Evolutionary conservation across 768 basidiomycete genomes (phyloP).

Genomic region (Obba rivulosa): DNA sequence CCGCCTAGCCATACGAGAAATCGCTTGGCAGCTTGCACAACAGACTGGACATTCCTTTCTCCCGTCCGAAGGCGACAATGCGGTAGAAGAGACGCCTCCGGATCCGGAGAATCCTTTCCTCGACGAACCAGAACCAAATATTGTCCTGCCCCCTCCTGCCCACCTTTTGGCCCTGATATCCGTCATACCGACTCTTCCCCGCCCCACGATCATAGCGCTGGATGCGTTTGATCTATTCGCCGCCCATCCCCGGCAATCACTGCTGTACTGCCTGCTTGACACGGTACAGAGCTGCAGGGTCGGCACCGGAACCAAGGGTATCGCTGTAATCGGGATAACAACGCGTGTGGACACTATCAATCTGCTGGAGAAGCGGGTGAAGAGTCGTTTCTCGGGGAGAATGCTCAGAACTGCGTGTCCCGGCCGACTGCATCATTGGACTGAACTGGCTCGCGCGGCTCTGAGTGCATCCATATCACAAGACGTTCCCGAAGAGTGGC

Average conservation of each 20-base stretch:
- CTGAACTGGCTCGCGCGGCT: conserved; percentile 40
- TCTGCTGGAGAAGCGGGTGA: conserved; percentile 91
- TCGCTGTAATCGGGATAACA: conserved; percentile 85
- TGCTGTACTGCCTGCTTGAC: conserved; percentile 94
- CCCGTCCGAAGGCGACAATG: conserved; percentile 31
- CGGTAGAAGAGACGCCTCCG: conserved; percentile 26
- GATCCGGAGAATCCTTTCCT: conserved; percentile 7
- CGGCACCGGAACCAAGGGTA: conserved; percentile 51
- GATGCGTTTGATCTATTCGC: conserved; percentile 95
- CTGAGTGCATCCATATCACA: conserved; percentile 31
- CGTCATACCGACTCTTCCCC: conserved; percentile 69
- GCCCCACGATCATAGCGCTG: conserved; percentile 77
- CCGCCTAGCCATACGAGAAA: conserved; percentile 85
- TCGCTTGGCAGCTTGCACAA: conserved; percentile 75
- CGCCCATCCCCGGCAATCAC: conserved; percentile 83
- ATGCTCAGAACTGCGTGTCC: conserved; percentile 75
- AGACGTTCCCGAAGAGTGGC: conserved; percentile 50
- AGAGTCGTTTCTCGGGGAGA: conserved; percentile 93
- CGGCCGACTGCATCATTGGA: conserved; percentile 42
- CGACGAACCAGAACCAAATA: conserved; percentile 1
- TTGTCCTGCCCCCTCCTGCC: conserved; percentile 52
- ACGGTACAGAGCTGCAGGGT: conserved; percentile 84
- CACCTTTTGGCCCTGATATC: conserved; percentile 74
- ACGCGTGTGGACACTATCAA: conserved; percentile 85
- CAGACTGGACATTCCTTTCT: conserved; percentile 67